Evolutionary conservation across 2,329 filamentous ascomycete species (phyloP).

Genomic region (Alternaria postmessia): DNA sequence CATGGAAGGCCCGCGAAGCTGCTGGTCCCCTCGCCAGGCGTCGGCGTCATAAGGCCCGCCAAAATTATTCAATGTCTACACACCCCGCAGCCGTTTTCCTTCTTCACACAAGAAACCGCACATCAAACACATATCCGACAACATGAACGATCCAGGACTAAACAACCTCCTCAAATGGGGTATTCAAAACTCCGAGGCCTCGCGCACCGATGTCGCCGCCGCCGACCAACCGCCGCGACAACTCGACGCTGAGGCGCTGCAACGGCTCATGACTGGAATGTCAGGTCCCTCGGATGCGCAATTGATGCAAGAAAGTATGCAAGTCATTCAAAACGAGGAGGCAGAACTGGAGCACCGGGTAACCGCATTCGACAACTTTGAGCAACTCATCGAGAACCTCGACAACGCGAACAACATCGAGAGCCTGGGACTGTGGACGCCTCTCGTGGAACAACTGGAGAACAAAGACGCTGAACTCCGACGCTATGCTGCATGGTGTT

Average conservation of each 20-base stretch:
- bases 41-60: slow-evolving; percentile 34
- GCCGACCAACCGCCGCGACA: slow-evolving; percentile 45
- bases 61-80: slow-evolving; percentile 31
- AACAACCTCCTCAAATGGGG: slow-evolving; percentile 84
- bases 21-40: slow-evolving; percentile 27
- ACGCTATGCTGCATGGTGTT: slow-evolving; percentile 90
- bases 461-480: slow-evolving; percentile 76
- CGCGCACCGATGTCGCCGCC: slow-evolving; percentile 52
- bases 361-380: slow-evolving; percentile 40
- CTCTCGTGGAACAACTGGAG: slow-evolving; percentile 74
- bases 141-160: slow-evolving; percentile 68
- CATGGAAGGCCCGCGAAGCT: slow-evolving; percentile 36
- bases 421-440: slow-evolving; percentile 80
- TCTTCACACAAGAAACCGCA: slow-evolving; percentile 13
- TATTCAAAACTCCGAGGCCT: slow-evolving; percentile 67
- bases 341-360: slow-evolving; percentile 25
- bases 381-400: slow-evolving; percentile 54
- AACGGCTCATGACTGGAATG: slow-evolving; percentile 16
- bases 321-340: slow-evolving; percentile 68
- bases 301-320: slow-evolving; percentile 87
- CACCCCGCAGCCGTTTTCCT: slow-evolving; percentile 11
- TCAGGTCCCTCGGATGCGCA: slow-evolving; percentile 75
- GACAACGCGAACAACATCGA: slow-evolving; percentile 98
- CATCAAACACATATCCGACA: slow-evolving; percentile 9
- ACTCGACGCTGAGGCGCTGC: slow-evolving; percentile 23